Base-by-base conservation (phyloP, 768 basidiomycete genomes). In the Phanerodontia chrysosporium region DNA sequence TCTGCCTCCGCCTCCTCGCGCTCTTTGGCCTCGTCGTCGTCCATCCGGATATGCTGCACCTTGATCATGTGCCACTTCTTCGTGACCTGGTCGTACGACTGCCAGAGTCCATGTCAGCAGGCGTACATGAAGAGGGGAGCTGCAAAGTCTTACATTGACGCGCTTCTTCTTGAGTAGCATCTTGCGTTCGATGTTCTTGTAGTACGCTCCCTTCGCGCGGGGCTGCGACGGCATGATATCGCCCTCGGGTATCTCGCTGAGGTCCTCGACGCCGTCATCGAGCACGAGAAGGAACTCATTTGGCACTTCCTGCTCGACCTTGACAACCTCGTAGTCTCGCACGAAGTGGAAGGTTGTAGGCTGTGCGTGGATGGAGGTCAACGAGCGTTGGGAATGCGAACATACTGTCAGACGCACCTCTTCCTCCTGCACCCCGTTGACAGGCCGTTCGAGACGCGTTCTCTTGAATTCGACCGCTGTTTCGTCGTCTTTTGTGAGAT, bases 121-220 rank as follows among this genome's bases (percentile, higher is more conserved):
- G 16, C 49, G 13, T 42, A 21, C 24, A 45, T 4, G n/a, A 52
- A 18, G 25, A 32, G 18, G 27, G 22, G 7, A 22, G 32, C 45
- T 49, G 6, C 8, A 3, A 42, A 9, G 22, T 76, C 83, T 70
- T 62, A 92, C 91, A 69, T 90, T 89, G 18, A 82, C 82, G 8
- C 92, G 83, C 71, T 86, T 91, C 76, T 92, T 92, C 73, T 92
- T 92, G 44, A 94, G 76, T 24, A 83, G 78, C 86, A 92, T 92
- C 74, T 92, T 93, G 48, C 91, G 83, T 73, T 92, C 90, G 55
- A 94, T 91, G 67, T 86, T 87, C 73, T 92, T 94, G 74, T 92
- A 93, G 67, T 90, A 93, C 0, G 87, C 92, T n/a, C 88, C 91
- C 66, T 83, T 84, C 27, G 73, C 36, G 25, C 68, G 63, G 1